phyloP scores from a whole-genome alignment of 345 rosid genomes.

The Hibiscus trionum region DNA sequence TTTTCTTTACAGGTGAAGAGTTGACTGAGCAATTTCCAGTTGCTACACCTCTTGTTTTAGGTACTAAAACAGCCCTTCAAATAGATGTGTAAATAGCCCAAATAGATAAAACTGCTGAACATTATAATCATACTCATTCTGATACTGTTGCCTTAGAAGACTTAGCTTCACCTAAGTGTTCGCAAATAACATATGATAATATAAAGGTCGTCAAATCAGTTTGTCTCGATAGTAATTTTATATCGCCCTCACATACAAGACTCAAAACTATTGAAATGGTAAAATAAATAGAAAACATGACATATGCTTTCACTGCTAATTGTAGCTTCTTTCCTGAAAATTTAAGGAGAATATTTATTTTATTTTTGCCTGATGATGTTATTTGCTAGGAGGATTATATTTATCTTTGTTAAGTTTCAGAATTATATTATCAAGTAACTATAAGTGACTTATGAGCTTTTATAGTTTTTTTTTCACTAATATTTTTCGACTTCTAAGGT shows the following conservation, averaged over 20 bases:
- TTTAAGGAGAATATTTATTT: neutral
- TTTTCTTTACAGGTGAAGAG: conserved; percentile 60
- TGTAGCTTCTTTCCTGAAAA: neutral
- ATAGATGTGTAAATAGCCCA: too few species aligned
- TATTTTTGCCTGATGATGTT: neutral
- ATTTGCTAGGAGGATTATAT: neutral
- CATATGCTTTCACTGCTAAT: neutral
- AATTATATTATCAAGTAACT: neutral
- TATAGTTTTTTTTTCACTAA: too few species aligned
- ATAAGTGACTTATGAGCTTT: neutral
- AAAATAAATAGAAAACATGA: conserved; percentile 4
- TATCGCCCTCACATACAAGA: conserved; percentile 88
- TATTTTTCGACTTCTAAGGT: neutral
- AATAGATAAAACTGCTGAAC: conserved; percentile 30
- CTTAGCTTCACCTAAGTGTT: conserved; percentile 37
- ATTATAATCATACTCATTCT: conserved; percentile 27
- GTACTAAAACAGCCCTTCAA: conserved; percentile 77
- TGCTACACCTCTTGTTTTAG: conserved; percentile 87
- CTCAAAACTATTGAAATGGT: conserved; percentile 89
- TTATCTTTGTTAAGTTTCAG: neutral
- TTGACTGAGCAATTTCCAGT: conserved; percentile 92
- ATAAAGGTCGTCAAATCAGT: conserved; percentile 53
- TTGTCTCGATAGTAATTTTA: conserved; percentile 85
- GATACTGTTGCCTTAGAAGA: conserved; percentile 47
- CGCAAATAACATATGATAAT: conserved; percentile 25